A percentile compares a stretch with the other conserved stretches of the same genome.
phyloP scores from a whole-genome alignment of 2,329 filamentous ascomycete genomes.

The Xylaria polymorpha region DNA sequence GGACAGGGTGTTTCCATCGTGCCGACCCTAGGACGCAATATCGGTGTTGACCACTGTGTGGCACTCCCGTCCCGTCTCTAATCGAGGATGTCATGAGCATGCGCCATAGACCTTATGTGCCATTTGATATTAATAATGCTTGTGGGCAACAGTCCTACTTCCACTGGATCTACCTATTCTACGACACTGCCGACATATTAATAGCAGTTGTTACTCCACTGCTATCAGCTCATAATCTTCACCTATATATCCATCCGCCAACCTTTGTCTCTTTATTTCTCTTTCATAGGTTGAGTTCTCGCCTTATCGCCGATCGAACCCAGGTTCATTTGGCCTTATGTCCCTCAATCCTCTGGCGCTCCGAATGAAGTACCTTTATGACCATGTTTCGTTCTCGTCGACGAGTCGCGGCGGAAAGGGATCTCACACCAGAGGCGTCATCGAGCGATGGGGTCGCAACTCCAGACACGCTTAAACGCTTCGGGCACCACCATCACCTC shows the following conservation, averaged over 20 bases:
- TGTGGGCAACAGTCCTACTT: conserved; percentile 6
- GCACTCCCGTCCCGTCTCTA: conserved; percentile 31
- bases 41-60: conserved; percentile 29
- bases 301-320: conserved; percentile 1
- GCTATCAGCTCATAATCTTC: conserved; percentile 2
- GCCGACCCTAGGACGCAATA: conserved; percentile 31
- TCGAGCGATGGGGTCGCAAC: conserved; percentile 40
- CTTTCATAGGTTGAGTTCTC: neutral
- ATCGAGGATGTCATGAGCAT: conserved; percentile 8
- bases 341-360: neutral
- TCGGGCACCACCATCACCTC: conserved; percentile 64
- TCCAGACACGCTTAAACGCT: conserved; percentile 51
- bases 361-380: conserved; percentile 18
- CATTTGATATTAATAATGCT: conserved; percentile 10
- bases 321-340: neutral
- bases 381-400: conserved; percentile 45
- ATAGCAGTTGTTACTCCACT: conserved; percentile 15
- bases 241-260: neutral
- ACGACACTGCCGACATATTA: conserved; percentile 10
- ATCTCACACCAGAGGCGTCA: conserved; percentile 38
- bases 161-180: neutral
- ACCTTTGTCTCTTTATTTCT: conserved; percentile 2
- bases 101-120: conserved; percentile 16
- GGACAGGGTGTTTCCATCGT: conserved; percentile 37
- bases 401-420: conserved; percentile 35